Evolutionary conservation across 495 filamentous ascomycete species (phyloP), one percentile per base, ranked within the genome.

Genomic region (Rhypophila decipiens): DNA sequence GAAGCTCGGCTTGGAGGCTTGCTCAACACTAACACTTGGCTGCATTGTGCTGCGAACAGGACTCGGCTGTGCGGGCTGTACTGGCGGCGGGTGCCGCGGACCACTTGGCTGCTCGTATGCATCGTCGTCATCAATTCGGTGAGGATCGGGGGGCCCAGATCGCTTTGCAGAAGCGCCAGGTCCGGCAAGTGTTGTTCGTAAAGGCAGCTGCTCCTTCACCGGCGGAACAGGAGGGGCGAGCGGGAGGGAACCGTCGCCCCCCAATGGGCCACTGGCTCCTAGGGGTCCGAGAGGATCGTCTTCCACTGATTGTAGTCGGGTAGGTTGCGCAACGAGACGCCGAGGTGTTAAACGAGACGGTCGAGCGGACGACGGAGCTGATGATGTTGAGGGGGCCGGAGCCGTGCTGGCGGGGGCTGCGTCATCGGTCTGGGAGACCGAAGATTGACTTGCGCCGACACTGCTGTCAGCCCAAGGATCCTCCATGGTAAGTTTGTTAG

Each of bases 1-100:
- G 64, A 97, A 97, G 22, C 74, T 84, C 11, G 93, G 94, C 55
- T 93, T 87, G 33, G 89, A 83, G 41, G 93, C 90, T 67, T 90
- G 86, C 61, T 95, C 88, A 36, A 96, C 70, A 56, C 83, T 90
- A 49, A 95, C 76, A 60, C 88, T 93, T 23, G 89, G 87, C 52
- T 88, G 85, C 22, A 78, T 79, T 51, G 84, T 77, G 55, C 81
- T 72, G 55, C 78, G 75, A 29, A 72, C 63, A 8, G 71, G 65
- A 49, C 64, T 72, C 42, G 67, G 70, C 45, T 69, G 66, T n/a
- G 83, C 72, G 17, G 81, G 75, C 54, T 87, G 85, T 17, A 90
- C 86, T 33, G 87, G 84, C 48, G 85, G 85, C 49, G 87, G 85
- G 17, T 82, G 76, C 56, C 84, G 71, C 39, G 82, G 79, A 11